Evolutionary conservation across 2,329 filamentous ascomycete species (phyloP).

Genomic region (Fonsecaea monophora): DNA sequence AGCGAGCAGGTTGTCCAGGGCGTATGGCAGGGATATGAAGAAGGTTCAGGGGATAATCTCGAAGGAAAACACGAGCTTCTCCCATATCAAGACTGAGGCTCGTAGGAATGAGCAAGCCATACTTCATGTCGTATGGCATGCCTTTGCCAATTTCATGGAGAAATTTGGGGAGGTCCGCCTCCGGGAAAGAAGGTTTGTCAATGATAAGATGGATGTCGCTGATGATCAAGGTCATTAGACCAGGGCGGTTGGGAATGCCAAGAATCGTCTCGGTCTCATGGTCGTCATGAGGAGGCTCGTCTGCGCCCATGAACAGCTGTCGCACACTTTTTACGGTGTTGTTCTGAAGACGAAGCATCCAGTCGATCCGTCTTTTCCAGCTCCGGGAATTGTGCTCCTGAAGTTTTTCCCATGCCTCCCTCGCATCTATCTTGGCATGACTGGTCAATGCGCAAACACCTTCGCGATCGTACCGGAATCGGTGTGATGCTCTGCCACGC

Average conservation of each 20-base stretch:
- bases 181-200: constrained; percentile 90
- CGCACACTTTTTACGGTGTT: constrained; percentile 80
- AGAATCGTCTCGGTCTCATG: constrained; percentile 86
- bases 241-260: constrained; percentile 82
- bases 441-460: constrained; percentile 74
- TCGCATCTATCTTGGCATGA: constrained; percentile 72
- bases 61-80: constrained; percentile 81
- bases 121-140: constrained; percentile 89
- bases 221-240: constrained; percentile 78
- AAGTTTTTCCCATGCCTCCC: constrained; percentile 77
- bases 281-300: constrained; percentile 79
- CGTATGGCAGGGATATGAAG: constrained; percentile 87
- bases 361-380: constrained; percentile 91
- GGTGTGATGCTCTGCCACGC: constrained; percentile 44
- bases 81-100: constrained; percentile 88
- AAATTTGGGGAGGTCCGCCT: constrained; percentile 81
- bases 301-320: constrained; percentile 78
- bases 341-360: constrained; percentile 71
- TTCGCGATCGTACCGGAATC: constrained; percentile 77
- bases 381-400: constrained; percentile 83
- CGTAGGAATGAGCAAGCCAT: constrained; percentile 88
- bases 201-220: constrained; percentile 84
- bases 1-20: constrained; percentile 75
- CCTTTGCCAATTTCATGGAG: constrained; percentile 92
- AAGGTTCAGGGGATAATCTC: constrained; percentile 92